Conservation (phyloP, 2,329 filamentous ascomycete species). For the Aureobasidium mangrovei region DNA sequence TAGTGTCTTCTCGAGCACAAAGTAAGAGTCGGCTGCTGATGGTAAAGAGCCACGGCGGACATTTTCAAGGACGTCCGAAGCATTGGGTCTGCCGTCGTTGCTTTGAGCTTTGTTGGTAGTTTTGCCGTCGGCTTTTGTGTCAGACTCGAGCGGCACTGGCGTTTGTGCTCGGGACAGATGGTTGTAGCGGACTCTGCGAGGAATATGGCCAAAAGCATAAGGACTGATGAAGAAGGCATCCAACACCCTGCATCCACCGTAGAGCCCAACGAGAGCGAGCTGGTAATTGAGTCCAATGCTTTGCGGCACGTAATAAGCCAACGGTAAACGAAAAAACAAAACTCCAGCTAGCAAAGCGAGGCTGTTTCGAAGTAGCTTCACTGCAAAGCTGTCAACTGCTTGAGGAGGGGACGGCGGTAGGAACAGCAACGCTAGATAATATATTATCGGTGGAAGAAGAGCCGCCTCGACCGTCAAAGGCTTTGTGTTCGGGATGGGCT, state of each 20-base stretch:
- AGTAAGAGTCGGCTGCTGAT: conserved; percentile 10
- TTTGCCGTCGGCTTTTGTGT: neutral
- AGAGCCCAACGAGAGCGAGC: conserved; percentile 35
- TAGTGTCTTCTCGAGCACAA: conserved; percentile 12
- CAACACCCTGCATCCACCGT: conserved; percentile 34
- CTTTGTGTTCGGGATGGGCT: conserved; percentile 33
- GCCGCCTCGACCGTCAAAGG: conserved; percentile 33
- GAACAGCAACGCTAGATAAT: conserved; percentile 36
- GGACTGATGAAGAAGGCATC: conserved; percentile 38
- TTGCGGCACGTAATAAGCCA: conserved; percentile 36
- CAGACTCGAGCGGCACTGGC: conserved; percentile 13
- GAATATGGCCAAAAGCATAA: conserved; percentile 33
- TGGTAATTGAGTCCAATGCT: conserved; percentile 39
- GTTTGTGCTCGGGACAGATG: conserved; percentile 28
- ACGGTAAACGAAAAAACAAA: conserved; percentile 35
- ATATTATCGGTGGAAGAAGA: conserved; percentile 33
- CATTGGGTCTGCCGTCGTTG: neutral
- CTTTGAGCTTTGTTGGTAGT: neutral
- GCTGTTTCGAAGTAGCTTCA: conserved; percentile 29
- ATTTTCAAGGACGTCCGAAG: neutral
- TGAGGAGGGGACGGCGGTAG: conserved; percentile 33
- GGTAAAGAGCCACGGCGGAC: conserved; percentile 13
- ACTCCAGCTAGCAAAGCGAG: conserved; percentile 31
- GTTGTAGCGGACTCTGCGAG: conserved; percentile 34
- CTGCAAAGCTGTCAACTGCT: conserved; percentile 23